Percentiles rank a stretch among this genome's conserved stretches.
Evolutionary conservation across 192 early-diverging fungal genomes (phyloP).

Genomic region (Podila epicladia): DNA sequence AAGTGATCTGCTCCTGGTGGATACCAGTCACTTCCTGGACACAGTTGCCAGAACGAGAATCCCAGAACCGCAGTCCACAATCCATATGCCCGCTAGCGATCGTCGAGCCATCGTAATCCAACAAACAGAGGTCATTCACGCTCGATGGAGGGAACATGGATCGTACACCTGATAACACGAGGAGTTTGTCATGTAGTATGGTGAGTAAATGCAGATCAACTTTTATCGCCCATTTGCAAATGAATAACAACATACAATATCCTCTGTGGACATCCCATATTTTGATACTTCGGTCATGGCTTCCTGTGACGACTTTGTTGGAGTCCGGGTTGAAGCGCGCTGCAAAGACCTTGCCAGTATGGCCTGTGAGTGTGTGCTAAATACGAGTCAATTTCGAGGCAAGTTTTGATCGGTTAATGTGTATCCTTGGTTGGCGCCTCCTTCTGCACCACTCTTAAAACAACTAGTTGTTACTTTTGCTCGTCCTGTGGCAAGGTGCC

Average conservation of each 20-base stretch:
- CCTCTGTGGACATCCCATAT: conserved; percentile 94
- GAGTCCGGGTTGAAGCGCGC: conserved; percentile 86
- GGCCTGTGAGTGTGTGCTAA: conserved; percentile 94
- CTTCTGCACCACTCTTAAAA: not conserved
- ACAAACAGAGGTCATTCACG: conserved; percentile 89
- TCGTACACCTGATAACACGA: conserved; percentile 60
- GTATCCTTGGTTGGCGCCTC: not conserved
- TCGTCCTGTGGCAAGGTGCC: conserved; percentile 81
- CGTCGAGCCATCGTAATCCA: conserved; percentile 74
- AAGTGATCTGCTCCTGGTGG: conserved; percentile 93
- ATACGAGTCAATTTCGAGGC: not conserved
- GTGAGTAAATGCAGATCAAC: not conserved
- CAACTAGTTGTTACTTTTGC: conserved; percentile 61
- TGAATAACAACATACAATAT: conserved; percentile 68
- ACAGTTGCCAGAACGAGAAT: conserved; percentile 81
- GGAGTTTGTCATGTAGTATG: no score
- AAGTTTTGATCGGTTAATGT: not conserved
- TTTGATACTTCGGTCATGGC: conserved; percentile 96
- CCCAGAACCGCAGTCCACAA: conserved; percentile 93
- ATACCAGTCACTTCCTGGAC: conserved; percentile 87
- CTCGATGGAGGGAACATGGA: conserved; percentile 95
- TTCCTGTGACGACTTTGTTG: conserved; percentile 87
- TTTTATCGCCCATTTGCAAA: not conserved
- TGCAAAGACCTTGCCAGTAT: conserved; percentile 92
- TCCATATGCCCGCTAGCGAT: conserved; percentile 95